Percentiles rank a stretch among this genome's conserved stretches.
Conservation (phyloP, 306 rosid genomes). For the Sechiopsis laciniata region DNA sequence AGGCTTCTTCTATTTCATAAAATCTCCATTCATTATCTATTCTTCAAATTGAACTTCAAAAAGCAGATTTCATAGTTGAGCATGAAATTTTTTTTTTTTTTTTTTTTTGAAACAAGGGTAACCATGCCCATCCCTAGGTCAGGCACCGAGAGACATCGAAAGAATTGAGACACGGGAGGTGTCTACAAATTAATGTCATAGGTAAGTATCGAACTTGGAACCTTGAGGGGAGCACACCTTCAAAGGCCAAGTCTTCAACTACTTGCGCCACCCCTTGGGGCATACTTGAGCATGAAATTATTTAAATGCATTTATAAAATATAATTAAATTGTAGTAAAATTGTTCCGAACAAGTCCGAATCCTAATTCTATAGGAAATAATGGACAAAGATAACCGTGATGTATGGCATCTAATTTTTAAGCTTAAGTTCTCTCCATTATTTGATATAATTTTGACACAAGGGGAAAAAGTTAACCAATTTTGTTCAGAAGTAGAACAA, state of each 20-base stretch:
- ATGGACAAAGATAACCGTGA: background rate
- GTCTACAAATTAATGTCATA: no score
- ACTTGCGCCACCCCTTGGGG: no score
- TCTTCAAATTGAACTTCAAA: background rate
- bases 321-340: background rate
- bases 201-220: no score
- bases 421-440: background rate
- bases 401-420: background rate
- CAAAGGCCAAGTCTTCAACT: no score
- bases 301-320: background rate
- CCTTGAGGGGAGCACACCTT: no score
- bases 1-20: background rate
- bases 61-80: background rate
- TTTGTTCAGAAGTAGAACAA: constrained; percentile 84
- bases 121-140: no score
- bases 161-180: no score
- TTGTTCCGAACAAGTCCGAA: background rate
- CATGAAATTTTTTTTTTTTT: no score
- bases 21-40: background rate
- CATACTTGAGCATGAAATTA: background rate
- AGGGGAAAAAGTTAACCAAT: constrained; percentile 47
- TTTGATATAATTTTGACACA: background rate
- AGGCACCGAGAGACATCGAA: no score
- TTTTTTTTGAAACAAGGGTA: no score
- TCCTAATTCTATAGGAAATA: background rate